Conservation (phyloP, 768 basidiomycete genomes). For the Basidioascus undulatus region DNA sequence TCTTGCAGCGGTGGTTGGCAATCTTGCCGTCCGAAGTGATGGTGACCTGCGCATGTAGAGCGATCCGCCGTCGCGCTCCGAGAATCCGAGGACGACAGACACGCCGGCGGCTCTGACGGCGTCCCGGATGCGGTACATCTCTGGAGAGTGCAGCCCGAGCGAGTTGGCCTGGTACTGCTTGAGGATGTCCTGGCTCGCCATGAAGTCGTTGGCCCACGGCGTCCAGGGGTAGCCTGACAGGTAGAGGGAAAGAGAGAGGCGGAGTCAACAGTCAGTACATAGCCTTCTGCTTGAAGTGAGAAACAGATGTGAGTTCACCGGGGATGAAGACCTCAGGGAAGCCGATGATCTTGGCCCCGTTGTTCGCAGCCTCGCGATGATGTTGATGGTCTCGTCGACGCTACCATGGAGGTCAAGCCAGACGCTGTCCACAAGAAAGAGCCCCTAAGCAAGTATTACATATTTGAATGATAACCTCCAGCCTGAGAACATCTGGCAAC, state of each 20-base stretch:
- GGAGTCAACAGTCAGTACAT: no score
- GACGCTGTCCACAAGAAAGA: no score
- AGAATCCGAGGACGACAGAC: neutral
- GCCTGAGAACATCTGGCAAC: no score
- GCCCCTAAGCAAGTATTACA: no score
- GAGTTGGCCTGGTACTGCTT: slow-evolving; percentile 2
- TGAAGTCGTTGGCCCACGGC: slow-evolving; percentile 1
- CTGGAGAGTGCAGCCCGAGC: neutral
- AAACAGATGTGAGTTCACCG: no score
- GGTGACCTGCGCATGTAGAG: slow-evolving; percentile 1
- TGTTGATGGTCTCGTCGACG: slow-evolving; percentile 1
- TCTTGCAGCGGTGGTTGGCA: slow-evolving; percentile 1
- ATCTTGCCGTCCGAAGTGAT: slow-evolving; percentile 1
- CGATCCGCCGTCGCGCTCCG: neutral
- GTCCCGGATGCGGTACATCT: slow-evolving; percentile 1
- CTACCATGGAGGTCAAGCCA: slow-evolving; percentile 3
- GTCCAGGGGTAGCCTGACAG: neutral
- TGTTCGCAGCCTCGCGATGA: slow-evolving; percentile 1
- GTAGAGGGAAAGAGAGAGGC: no score
- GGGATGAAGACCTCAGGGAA: slow-evolving; percentile 2
- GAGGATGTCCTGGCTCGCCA: slow-evolving; percentile 1
- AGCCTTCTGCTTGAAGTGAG: no score
- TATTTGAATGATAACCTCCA: no score
- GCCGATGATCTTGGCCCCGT: slow-evolving; percentile 1
- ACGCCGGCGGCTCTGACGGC: slow-evolving; percentile 1